These are phyloP conservation scores for Centrapalus pauciflorus DNA, from an alignment of 129 eudicot species.

Conservation along the genomic window DNA sequence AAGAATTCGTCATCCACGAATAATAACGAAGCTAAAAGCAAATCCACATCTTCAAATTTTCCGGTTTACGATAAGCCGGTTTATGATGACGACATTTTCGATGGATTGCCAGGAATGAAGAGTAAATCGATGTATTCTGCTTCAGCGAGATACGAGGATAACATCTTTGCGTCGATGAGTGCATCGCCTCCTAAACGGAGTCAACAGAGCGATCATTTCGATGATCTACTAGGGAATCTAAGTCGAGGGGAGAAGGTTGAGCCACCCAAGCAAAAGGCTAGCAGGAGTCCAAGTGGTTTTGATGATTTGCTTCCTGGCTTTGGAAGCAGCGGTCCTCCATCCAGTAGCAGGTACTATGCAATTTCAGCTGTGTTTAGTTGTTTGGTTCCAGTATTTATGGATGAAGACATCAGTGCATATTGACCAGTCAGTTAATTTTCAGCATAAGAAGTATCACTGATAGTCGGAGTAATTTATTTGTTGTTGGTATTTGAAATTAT, in stretches of 20 bases:
- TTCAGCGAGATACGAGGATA: conserved; percentile 37
- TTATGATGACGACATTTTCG: conserved; percentile 86
- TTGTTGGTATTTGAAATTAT: conserved; percentile 2
- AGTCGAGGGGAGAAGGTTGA: conserved; percentile 38
- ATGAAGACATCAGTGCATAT: neutral
- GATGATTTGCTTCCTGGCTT: conserved; percentile 89
- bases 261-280: conserved; percentile 8
- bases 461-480: neutral
- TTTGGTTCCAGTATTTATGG: conserved; percentile 1
- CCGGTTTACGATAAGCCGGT: conserved; percentile 97
- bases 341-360: conserved; percentile 51
- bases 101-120: conserved; percentile 75
- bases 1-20: conserved; percentile 28
- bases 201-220: conserved; percentile 52
- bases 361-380: conserved; percentile 8
- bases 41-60: conserved; percentile 33
- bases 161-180: conserved; percentile 54
- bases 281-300: conserved; percentile 34
- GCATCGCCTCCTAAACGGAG: conserved; percentile 32
- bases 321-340: conserved; percentile 51
- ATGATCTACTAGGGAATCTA: conserved; percentile 74
- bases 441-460: conserved; percentile 5
- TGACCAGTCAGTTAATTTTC: conserved; percentile 5
- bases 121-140: conserved; percentile 40
- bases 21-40: conserved; percentile 17